Evolutionary conservation across 805 yeast species (phyloP).

Genomic region (Saturnispora besseyi): DNA sequence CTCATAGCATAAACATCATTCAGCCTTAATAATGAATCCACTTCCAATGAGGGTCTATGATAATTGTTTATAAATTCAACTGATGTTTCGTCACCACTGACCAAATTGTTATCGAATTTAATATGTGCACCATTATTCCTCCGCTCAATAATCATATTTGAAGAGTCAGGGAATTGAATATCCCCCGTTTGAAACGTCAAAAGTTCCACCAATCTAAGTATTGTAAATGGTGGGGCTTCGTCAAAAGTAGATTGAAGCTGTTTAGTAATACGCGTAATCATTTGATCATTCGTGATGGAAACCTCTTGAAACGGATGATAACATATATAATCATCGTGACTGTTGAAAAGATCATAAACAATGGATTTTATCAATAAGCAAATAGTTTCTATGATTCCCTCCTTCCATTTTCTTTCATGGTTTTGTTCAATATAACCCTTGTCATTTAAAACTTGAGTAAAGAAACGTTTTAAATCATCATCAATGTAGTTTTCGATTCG

Average conservation of each 20-base stretch:
- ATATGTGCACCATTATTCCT: not conserved
- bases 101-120: not conserved
- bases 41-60: slow-evolving; percentile 2
- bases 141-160: not conserved
- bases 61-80: not conserved
- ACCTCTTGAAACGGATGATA: not conserved
- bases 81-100: not conserved
- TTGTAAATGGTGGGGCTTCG: slow-evolving; percentile 4
- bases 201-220: not conserved
- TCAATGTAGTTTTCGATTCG: not conserved
- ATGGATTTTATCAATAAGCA: not conserved
- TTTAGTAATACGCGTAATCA: not conserved
- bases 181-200: not conserved
- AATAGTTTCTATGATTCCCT: not conserved
- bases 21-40: not conserved
- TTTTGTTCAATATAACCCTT: slow-evolving; percentile 4
- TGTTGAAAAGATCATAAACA: not conserved
- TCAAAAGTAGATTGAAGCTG: not conserved
- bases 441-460: not conserved
- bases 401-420: slow-evolving; percentile 1
- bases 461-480: not conserved
- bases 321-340: not conserved
- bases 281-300: not conserved
- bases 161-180: slow-evolving; percentile 3
- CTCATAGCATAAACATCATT: slow-evolving; percentile 6